Conservation (phyloP, 371 early-diverging fungal species). For the Mucor plumbeus region DNA sequence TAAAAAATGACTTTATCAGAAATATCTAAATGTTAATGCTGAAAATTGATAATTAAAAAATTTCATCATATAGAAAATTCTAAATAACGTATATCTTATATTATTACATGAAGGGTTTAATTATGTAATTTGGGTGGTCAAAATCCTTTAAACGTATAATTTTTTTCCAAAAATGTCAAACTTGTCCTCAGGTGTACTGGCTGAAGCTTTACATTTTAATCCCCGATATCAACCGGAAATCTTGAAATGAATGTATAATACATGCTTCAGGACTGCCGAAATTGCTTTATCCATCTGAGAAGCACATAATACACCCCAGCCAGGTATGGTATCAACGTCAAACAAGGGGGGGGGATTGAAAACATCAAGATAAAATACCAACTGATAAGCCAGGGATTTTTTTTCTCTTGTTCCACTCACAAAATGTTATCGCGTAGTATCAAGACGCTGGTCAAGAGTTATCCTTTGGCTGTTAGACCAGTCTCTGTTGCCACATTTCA, state of each 20-base stretch:
- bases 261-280: not conserved
- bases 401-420: constrained; percentile 11
- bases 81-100: no score
- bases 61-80: no score
- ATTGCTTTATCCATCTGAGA: not conserved
- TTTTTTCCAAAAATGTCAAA: no score
- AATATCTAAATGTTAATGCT: no score
- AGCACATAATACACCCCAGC: not conserved
- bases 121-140: no score
- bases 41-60: no score
- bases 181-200: no score
- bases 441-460: not conserved
- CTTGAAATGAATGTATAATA: not conserved
- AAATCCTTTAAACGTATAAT: no score
- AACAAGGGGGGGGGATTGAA: constrained; percentile 19
- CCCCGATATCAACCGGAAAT: not conserved
- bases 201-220: no score
- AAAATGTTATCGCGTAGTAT: constrained; percentile 24
- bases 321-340: constrained; percentile 6
- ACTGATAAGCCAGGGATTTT: constrained; percentile 5
- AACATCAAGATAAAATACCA: not conserved
- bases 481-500: constrained; percentile 15
- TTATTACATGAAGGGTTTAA: no score
- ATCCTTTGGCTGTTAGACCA: not conserved
- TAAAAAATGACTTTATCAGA: no score